These are phyloP conservation scores for Paramecium biaurelia DNA, from an alignment of 73 alveolate species.

Conservation along the genomic window DNA sequence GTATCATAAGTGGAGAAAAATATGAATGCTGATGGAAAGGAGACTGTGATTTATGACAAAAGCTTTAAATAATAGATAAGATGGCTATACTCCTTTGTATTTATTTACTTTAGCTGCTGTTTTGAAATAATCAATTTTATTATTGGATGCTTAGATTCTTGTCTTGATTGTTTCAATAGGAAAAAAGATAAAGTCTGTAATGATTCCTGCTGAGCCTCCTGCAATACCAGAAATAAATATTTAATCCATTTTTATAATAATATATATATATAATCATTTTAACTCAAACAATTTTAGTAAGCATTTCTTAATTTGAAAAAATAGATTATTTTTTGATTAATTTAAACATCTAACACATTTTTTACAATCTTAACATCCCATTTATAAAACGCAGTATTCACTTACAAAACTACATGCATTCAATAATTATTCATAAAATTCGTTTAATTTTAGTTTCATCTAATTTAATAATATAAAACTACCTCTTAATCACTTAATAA, in stretches of 20 bases:
- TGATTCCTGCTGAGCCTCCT: conserved; percentile 85
- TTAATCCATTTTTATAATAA: neutral
- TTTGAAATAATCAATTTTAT: conserved; percentile 41
- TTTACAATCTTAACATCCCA: conserved; percentile 14
- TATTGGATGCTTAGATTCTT: conserved; percentile 65
- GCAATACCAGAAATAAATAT: conserved; percentile 63
- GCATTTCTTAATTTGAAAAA: neutral
- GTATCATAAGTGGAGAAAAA: conserved; percentile 79
- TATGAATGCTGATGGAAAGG: conserved; percentile 84
- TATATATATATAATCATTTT: conserved; percentile 25
- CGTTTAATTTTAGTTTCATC: neutral
- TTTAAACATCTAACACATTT: neutral
- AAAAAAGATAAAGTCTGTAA: conserved; percentile 73
- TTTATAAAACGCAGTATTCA: neutral
- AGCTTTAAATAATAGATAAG: neutral
- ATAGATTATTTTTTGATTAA: neutral
- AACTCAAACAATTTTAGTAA: conserved; percentile 1
- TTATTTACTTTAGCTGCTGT: conserved; percentile 76
- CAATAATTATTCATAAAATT: neutral
- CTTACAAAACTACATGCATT: neutral
- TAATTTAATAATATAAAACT: neutral
- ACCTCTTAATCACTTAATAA: neutral
- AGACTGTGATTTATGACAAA: conserved; percentile 62
- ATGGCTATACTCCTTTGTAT: conserved; percentile 70
- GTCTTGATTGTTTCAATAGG: conserved; percentile 85